Percentiles rank a stretch among this genome's conserved stretches.
These are phyloP conservation scores for Salix koriyanagi DNA, from an alignment of 345 rosid genomes.

Conservation along the genomic window DNA sequence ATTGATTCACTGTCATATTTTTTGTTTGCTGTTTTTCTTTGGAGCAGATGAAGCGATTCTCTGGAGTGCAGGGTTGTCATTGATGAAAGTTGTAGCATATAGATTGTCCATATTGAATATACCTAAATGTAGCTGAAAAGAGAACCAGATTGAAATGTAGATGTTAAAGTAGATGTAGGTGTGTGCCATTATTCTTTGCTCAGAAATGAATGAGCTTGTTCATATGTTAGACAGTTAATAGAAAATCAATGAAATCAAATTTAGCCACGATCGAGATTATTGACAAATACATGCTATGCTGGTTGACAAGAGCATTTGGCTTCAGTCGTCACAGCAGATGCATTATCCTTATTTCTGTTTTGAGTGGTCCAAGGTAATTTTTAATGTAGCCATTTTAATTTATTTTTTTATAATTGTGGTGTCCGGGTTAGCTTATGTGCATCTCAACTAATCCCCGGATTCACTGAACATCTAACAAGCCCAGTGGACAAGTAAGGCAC, in stretches of 20 bases:
- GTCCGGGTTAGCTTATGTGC: no score
- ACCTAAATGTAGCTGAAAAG: not conserved
- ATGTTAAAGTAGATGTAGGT: slow-evolving; percentile 11
- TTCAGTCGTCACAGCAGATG: not conserved
- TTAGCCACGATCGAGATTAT: not conserved
- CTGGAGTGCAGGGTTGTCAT: not conserved
- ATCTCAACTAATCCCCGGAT: no score
- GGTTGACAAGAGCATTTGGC: not conserved
- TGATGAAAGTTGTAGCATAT: not conserved
- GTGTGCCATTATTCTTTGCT: slow-evolving; percentile 33
- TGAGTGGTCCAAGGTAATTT: no score
- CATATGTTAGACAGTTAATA: slow-evolving; percentile 8
- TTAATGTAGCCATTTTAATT: no score
- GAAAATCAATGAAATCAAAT: slow-evolving; percentile 11
- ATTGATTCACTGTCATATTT: slow-evolving; percentile 25
- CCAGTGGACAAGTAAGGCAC: no score
- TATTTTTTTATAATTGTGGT: no score
- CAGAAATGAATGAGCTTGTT: slow-evolving; percentile 27
- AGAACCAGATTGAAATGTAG: not conserved
- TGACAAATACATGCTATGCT: not conserved
- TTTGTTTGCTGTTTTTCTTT: not conserved
- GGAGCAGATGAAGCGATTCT: not conserved
- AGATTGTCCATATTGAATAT: not conserved
- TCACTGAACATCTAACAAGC: no score
- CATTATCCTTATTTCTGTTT: no score